These are phyloP conservation scores for Daedalea quercina DNA, from an alignment of 768 basidiomycete genomes.

Conservation along the genomic window DNA sequence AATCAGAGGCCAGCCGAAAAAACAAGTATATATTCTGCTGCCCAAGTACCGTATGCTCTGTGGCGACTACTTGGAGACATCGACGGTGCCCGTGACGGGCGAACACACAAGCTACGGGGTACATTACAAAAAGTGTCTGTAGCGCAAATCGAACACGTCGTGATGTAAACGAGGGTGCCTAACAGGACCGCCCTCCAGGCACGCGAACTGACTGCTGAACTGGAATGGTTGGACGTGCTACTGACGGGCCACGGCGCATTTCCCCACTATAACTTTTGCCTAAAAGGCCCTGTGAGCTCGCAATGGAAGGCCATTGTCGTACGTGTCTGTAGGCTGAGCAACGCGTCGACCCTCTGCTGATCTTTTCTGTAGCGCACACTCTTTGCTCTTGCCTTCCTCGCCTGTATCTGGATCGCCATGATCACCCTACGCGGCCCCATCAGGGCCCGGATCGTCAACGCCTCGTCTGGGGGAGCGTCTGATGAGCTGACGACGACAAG, in stretches of 20 bases:
- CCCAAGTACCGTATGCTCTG: too few species aligned
- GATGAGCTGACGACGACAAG: slow-evolving; percentile 53
- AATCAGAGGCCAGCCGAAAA: too few species aligned
- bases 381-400: slow-evolving; percentile 50
- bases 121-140: too few species aligned
- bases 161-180: too few species aligned
- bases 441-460: slow-evolving; percentile 66
- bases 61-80: too few species aligned
- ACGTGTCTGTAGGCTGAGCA: slow-evolving; percentile 4
- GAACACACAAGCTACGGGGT: too few species aligned
- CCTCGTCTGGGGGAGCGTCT: slow-evolving; percentile 77
- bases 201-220: slow-evolving; percentile 50
- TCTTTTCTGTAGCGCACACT: slow-evolving; percentile 24
- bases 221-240: slow-evolving; percentile 73
- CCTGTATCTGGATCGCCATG: slow-evolving; percentile 54
- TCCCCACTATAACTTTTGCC: slow-evolving; percentile 70
- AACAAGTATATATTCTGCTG: too few species aligned
- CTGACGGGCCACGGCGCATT: slow-evolving; percentile 73
- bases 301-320: slow-evolving; percentile 65
- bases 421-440: slow-evolving; percentile 60
- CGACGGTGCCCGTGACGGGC: too few species aligned
- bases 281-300: slow-evolving; percentile 65
- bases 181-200: slow-evolving; percentile 37
- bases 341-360: not conserved
- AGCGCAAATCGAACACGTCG: too few species aligned